Evolutionary conservation across 306 rosid species (phyloP).

Genomic region (Prinsepia uniflora): DNA sequence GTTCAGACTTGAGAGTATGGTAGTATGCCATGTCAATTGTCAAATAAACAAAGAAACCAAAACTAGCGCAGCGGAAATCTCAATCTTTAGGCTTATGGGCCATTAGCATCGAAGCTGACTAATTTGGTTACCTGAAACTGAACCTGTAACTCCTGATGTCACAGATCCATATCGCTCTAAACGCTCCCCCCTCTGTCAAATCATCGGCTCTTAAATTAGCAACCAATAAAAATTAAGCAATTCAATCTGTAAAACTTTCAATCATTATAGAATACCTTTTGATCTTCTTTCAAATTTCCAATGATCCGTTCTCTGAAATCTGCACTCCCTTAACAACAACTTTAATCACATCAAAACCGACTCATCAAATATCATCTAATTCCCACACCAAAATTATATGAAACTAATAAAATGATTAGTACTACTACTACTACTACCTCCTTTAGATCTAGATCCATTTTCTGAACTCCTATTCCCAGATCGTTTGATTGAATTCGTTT

Average conservation of each 20-base stretch:
- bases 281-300: conserved; percentile 73
- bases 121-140: conserved; percentile 54
- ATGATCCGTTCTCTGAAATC: conserved; percentile 83
- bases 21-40: background rate
- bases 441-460: conserved; percentile 58
- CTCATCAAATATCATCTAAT: no score
- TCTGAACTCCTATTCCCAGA: conserved; percentile 56
- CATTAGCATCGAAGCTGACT: no score
- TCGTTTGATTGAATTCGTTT: conserved; percentile 64
- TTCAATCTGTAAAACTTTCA: no score
- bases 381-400: background rate
- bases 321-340: conserved; percentile 39
- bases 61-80: no score
- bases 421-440: conserved; percentile 34
- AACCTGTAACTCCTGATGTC: conserved; percentile 77
- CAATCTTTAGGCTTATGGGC: no score
- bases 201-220: background rate
- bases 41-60: no score
- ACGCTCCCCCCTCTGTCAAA: conserved; percentile 56
- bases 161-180: conserved; percentile 74
- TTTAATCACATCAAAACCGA: background rate
- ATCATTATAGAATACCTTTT: conserved; percentile 47
- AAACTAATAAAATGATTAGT: background rate
- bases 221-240: no score
- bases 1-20: background rate